phyloP scores from a whole-genome alignment of 768 basidiomycete genomes.

The Kwoniella heveanensis region DNA sequence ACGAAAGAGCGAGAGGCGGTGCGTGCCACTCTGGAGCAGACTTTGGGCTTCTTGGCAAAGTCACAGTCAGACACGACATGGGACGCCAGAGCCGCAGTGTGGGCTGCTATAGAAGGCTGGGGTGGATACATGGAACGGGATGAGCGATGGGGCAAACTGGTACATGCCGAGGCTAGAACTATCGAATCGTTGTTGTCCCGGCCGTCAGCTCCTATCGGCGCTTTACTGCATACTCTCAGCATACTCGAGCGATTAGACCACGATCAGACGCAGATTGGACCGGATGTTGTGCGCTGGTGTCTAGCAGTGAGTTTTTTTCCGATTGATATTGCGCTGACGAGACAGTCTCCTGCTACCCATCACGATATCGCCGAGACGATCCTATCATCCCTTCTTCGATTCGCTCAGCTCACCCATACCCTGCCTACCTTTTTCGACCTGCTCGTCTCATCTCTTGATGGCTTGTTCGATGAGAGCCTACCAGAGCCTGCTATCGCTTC shows the following conservation, averaged over 20 bases:
- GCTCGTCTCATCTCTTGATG: slow-evolving; percentile 9
- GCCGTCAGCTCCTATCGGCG: not conserved
- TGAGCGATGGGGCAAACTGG: slow-evolving; percentile 27
- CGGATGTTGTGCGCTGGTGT: slow-evolving; percentile 28
- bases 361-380: slow-evolving; percentile 11
- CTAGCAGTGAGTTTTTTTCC: slow-evolving; percentile 24
- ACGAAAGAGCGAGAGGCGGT: slow-evolving; percentile 37
- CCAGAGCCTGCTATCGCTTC: slow-evolving; percentile 8
- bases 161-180: slow-evolving; percentile 10
- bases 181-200: slow-evolving; percentile 4
- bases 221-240: slow-evolving; percentile 7
- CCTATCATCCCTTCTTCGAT: slow-evolving; percentile 23
- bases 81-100: slow-evolving; percentile 15
- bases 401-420: slow-evolving; percentile 25
- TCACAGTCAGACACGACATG: slow-evolving; percentile 5
- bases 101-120: slow-evolving; percentile 36
- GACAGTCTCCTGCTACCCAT: slow-evolving; percentile 18
- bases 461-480: slow-evolving; percentile 11
- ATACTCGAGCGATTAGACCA: slow-evolving; percentile 34
- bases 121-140: slow-evolving; percentile 46
- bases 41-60: slow-evolving; percentile 10
- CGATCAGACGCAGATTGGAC: slow-evolving; percentile 15
- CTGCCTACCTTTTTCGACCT: slow-evolving; percentile 17
- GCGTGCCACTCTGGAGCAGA: slow-evolving; percentile 8
- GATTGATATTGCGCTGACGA: slow-evolving; percentile 2